Evolutionary conservation across 2,329 filamentous ascomycete species (phyloP).

Genomic region (Aspergillus niger): DNA sequence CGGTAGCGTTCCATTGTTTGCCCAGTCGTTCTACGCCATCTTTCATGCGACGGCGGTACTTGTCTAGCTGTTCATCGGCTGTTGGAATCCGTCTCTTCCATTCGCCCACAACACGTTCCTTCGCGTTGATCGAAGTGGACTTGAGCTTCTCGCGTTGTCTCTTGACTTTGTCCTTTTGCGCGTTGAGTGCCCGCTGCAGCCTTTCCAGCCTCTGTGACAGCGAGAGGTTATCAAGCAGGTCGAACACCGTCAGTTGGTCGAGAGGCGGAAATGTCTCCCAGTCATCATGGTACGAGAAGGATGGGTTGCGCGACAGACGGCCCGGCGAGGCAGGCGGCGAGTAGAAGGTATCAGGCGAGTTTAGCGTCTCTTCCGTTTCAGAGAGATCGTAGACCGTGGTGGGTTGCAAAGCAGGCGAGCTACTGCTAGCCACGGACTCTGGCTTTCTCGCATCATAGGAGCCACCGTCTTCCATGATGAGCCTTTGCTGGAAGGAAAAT

Average conservation of each 20-base stretch:
- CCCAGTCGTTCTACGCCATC: slow-evolving; percentile 84
- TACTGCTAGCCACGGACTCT: slow-evolving; percentile 20
- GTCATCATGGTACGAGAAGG: slow-evolving; percentile 86
- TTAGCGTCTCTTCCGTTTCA: slow-evolving; percentile 31
- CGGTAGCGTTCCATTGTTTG: slow-evolving; percentile 83
- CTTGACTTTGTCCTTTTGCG: slow-evolving; percentile 81
- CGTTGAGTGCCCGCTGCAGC: slow-evolving; percentile 77
- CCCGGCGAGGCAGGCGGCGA: slow-evolving; percentile 34
- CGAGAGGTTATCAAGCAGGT: slow-evolving; percentile 89
- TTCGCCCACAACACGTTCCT: slow-evolving; percentile 86
- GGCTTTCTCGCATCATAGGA: slow-evolving; percentile 26
- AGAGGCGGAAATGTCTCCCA: slow-evolving; percentile 85
- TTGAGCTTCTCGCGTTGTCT: slow-evolving; percentile 80
- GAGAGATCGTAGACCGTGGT: slow-evolving; percentile 30
- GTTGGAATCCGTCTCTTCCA: slow-evolving; percentile 84
- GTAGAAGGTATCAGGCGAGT: slow-evolving; percentile 30
- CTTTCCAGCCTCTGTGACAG: slow-evolving; percentile 88
- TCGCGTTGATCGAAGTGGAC: slow-evolving; percentile 73
- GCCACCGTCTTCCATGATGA: slow-evolving; percentile 35
- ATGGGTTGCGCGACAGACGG: slow-evolving; percentile 70
- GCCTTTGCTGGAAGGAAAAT: slow-evolving; percentile 41
- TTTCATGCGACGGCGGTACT: slow-evolving; percentile 85
- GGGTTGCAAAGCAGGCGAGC: slow-evolving; percentile 29
- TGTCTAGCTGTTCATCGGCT: slow-evolving; percentile 88
- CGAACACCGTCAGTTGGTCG: slow-evolving; percentile 87